Base-by-base conservation (phyloP, 495 filamentous ascomycete genomes). In the Articulospora tetracladia region DNA sequence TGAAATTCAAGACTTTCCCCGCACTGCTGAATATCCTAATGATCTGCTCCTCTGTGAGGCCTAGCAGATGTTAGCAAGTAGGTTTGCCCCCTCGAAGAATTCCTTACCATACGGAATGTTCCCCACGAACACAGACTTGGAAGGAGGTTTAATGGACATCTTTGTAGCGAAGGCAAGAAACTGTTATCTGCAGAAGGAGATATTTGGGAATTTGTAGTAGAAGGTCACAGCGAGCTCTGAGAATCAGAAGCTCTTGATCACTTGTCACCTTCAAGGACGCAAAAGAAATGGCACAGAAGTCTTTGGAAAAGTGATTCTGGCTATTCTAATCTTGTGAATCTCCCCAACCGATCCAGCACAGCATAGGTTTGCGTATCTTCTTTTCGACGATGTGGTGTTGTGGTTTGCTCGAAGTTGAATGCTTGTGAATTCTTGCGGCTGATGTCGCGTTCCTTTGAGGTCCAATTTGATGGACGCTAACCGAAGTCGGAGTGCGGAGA, bases 21-120 rank as follows among this genome's bases (percentile, higher is more conserved):
- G 88, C 92, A 28, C 85, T 84, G 66, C 86, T 89, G 72, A 97
- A 93, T 58, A 94, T 93, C 59, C 96, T 88, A 61, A 85, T 87
- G 61, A 98, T 95, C 69, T 94, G 89, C 68, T 98, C 93, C 76
- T 98, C 94, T 8, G 91, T 93, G 58, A 94, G 84, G 67, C 93
- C 92, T 64, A 46, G 25, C 52, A 50, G 44, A 60, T 46, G 52
- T 64, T 22, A 63, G 59, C 41, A 25, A 49, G 23, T 22, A 32
- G 26, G 70, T 69, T 64, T 34, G 34, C 17, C 30, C 47, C 27
- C 32, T 25, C 34, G 39, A 44, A 3, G 39, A 19, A 44, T 3
- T 1, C 66, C 64, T 53, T 70, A 83, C 82, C 84, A 70, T 89
- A 92, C 41, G 90, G 88, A 55, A 92, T 93, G 65, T 91, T 93